Base-by-base conservation (phyloP, 352 stramenopile species). In the Phytophthora lateralis region DNA sequence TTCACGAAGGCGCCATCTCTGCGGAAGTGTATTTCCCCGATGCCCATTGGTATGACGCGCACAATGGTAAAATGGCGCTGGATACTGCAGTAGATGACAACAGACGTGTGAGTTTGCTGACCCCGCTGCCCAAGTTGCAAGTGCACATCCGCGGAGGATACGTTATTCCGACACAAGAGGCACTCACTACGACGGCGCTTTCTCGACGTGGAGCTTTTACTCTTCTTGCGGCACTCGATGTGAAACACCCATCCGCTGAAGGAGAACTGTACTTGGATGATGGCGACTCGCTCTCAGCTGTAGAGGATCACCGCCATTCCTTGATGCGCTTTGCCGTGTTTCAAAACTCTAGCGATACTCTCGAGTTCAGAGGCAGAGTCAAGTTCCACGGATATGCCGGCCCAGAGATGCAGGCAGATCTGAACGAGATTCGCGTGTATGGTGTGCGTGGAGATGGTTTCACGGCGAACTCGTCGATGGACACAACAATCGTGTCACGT, bases 181-280 rank as follows among this genome's bases (percentile, higher is more conserved):
- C 83, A 1, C 67, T 70, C 3, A 74, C 67, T 2, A 95, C 86
- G 2, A 89, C 81, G 4, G 48, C 79, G 8, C 66, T 85, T 11
- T 90, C 81, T 35, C 75, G 82, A 38, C 77, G 73, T 37, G 83
- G 73, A 9, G 58, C 59, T 4, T 90, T 90, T 27, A 78, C 69
- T 0, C 58, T 93, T 24, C 29, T 90, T 3, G 80, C 80, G 12
- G 84, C 84, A 10, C 52, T 95, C 0, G 57, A 79, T 41, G 59
- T 39, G 2, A 43, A 71, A 1, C 48, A 64, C 1, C 42, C 55
- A 0, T 42, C 52, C 8, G 81, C 86, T 1, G 37, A 49, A n/a
- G 86, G 86, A 7, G 77, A 91, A 35, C 42, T 95, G 2, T 95
- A 89, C 37, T 51, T 95, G 18, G 86, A 95, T 15, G 80, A 90